Evolutionary conservation across 2,329 filamentous ascomycete species (phyloP), one percentile per base, ranked within the genome.

Genomic region (Cyclaneusma minus): DNA sequence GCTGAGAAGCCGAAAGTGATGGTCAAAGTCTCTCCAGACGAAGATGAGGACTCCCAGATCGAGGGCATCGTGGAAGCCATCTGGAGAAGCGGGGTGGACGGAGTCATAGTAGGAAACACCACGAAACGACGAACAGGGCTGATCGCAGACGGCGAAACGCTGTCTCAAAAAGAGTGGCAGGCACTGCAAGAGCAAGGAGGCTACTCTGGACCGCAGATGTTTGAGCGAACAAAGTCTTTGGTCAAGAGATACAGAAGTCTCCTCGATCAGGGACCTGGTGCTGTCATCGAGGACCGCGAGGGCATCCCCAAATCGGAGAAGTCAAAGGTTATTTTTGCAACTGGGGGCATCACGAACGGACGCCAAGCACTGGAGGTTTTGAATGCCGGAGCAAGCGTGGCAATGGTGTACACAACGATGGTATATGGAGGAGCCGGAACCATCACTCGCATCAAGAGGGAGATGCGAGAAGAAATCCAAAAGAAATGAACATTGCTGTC

Each of bases 21-120:
- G 82, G 89, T 98, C 43, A 98, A 98, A 59, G 87, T 98, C 12
- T 92, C 82, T 32, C 89, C 89, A 0, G 89, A 98, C 41, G 89
- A 95, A 54, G 83, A 94, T 48, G 71, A 77, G 12, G 73, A 84
- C 27, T 60, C 72, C 29, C 84, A 98, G 48, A 69, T 98, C 34
- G 66, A 75, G 21, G 89, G 85, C 6, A 92, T 98, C 29, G 87
- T 83, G 33, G 69, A 84, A 40, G 85, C 85, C 0, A 74, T 93
- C 8, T 78, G 72, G 60, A 61, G 62, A 38, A 83, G 80, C 33
- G 85, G 85, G 5, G 85, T 95, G 2, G 85, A 94, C 41, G 89
- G 89, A 15, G 72, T 98, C 18, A 94, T 98, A 35, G 87, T 98
- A 4, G 89, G 87, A 7, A 98, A 98, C 58, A 98, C 89, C 0